Evolutionary conservation across 2,329 filamentous ascomycete genomes (phyloP), one percentile per base, ranked within the genome.

Genomic region (Cercospora sp.): DNA sequence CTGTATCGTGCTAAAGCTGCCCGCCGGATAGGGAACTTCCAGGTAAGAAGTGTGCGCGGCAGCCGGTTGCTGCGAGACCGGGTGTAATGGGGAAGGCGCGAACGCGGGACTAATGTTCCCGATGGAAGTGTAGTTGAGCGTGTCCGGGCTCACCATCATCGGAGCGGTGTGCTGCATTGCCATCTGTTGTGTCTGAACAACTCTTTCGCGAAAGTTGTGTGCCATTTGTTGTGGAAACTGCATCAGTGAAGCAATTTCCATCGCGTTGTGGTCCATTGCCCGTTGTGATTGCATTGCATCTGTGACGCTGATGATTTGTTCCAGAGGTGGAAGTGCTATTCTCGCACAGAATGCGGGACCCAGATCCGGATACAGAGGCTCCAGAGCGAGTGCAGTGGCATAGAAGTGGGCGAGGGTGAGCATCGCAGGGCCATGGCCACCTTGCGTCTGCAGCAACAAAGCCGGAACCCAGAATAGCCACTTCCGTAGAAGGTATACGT

Each of bases 401-500:
- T 97, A 98, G 79, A 97, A 93, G 77, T 98, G 92, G 10, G 93
- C 91, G 64, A 98, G 89, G 70, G 96, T 89, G 63, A 96, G 85
- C 72, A 97, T 85, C 1, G 93, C 90, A 68, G 88, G 91, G 26
- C 91, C 87, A 72, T 94, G 93, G 39, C 88, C 87, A 61, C 90
- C 88, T 58, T 90, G 91, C 71, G 89, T 88, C 77, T 94, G 90
- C 28, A 97, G 85, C 74, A 94, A 90, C 72, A 89, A 89, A 36
- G 97, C 89, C 0, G 95, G 95, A 65, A 97, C 88, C 93, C 94
- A 98, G 81, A 98, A 97, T 16, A 98, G 87, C 93, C 94, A 97
- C 73, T 92, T 91, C 65, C 94, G 87, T 67, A 99, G 86, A 9
- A 92, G 90, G 71, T 96, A 94, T 10, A 98, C 87, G 71, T 94